phyloP scores from a whole-genome alignment of 2,329 filamentous ascomycete species.

The Colletotrichum filicis region DNA sequence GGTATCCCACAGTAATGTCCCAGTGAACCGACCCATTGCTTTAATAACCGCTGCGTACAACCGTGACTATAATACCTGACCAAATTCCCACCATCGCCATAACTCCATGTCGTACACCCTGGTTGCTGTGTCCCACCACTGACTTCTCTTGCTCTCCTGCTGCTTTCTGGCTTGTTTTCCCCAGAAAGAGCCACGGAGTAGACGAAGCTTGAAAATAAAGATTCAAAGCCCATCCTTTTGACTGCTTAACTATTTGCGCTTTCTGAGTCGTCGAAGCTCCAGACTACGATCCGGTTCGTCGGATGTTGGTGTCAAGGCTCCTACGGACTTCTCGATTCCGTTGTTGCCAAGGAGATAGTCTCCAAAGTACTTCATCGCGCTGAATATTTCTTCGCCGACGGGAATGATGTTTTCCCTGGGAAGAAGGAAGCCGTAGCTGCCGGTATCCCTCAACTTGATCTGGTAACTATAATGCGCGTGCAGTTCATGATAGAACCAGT shows the following conservation, averaged over 20 bases:
- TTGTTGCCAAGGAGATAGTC: conserved; percentile 80
- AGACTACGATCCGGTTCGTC: conserved; percentile 28
- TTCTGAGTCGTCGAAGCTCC: conserved; percentile 45
- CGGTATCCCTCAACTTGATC: conserved; percentile 92
- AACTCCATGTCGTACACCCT: conserved; percentile 9
- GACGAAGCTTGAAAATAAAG: conserved; percentile 10
- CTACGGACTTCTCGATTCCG: conserved; percentile 62
- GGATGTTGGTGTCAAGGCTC: not conserved
- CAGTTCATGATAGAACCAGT: conserved; percentile 95
- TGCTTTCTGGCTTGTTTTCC: not conserved
- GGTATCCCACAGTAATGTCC: not conserved
- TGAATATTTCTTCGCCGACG: conserved; percentile 87
- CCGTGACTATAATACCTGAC: not conserved
- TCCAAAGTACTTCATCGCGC: conserved; percentile 85
- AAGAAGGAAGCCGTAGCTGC: conserved; percentile 92
- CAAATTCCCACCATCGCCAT: not conserved
- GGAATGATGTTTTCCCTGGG: conserved; percentile 89
- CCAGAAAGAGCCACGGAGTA: not conserved
- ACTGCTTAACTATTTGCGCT: conserved; percentile 38
- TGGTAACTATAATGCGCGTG: conserved; percentile 88
- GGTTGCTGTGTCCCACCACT: not conserved
- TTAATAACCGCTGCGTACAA: conserved; percentile 13
- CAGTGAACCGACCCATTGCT: not conserved
- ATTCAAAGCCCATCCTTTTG: not conserved
- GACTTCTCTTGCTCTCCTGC: not conserved